phyloP scores from a whole-genome alignment of 2,329 filamentous ascomycete species.

The Colletotrichum viniferum region DNA sequence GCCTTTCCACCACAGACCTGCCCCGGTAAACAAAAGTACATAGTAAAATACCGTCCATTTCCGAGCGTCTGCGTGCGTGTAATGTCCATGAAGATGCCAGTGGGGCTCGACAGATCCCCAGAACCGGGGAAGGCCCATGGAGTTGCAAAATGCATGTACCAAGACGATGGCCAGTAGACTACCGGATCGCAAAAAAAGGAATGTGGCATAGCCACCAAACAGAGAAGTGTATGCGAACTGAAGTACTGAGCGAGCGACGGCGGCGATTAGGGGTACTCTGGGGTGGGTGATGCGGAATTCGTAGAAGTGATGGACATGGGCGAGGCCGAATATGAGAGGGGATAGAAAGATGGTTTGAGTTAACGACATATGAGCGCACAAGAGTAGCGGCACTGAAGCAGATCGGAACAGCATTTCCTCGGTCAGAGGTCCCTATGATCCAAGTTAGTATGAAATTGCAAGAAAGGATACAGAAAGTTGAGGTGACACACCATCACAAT shows the following conservation, averaged over 20 bases:
- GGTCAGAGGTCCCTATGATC: conserved; percentile 76
- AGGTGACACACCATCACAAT: conserved; percentile 68
- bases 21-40: conserved; percentile 72
- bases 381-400: conserved; percentile 80
- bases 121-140: conserved; percentile 84
- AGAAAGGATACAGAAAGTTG: not conserved
- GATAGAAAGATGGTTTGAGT: conserved; percentile 75
- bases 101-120: conserved; percentile 76
- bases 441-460: not conserved
- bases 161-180: conserved; percentile 77
- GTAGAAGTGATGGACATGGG: conserved; percentile 95
- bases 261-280: conserved; percentile 64
- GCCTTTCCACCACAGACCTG: conserved; percentile 70
- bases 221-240: conserved; percentile 91
- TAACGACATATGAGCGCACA: conserved; percentile 67
- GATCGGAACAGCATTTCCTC: conserved; percentile 96
- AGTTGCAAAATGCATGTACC: conserved; percentile 91
- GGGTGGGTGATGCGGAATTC: conserved; percentile 87
- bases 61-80: not conserved
- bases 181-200: conserved; percentile 84
- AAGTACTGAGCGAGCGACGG: conserved; percentile 74
- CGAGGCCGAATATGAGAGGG: conserved; percentile 89
- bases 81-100: conserved; percentile 33
- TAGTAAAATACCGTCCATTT: conserved; percentile 84
- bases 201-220: conserved; percentile 93